A percentile compares a stretch with the other conserved stretches of the same genome.
phyloP scores from a whole-genome alignment of 306 rosid genomes.

The Inga leiocalycina region DNA sequence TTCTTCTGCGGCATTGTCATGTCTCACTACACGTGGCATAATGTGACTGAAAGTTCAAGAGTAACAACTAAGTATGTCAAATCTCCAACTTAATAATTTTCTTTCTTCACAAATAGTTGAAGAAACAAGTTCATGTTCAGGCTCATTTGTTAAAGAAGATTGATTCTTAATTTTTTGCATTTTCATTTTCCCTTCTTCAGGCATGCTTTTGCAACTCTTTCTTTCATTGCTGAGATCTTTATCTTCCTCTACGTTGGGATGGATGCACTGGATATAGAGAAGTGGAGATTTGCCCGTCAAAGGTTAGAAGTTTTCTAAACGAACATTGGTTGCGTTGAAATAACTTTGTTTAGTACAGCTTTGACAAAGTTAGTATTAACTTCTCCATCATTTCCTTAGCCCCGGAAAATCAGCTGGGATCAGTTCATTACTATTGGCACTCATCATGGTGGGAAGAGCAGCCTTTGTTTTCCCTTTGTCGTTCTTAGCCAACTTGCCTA shows the following conservation, averaged over 20 bases:
- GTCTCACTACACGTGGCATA: constrained; percentile 99
- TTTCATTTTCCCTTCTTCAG: constrained; percentile 48
- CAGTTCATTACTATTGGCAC: constrained; percentile 82
- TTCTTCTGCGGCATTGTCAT: constrained; percentile 98
- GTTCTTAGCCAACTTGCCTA: constrained; percentile 78
- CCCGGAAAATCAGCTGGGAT: constrained; percentile 83
- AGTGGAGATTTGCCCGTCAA: constrained; percentile 82
- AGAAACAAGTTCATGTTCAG: constrained; percentile 14
- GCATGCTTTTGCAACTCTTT: constrained; percentile 91
- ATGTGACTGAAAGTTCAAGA: constrained; percentile 94
- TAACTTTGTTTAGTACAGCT: background rate
- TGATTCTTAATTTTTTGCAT: constrained; percentile 3
- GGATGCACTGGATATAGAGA: constrained; percentile 96
- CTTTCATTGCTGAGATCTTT: constrained; percentile 88
- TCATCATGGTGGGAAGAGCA: constrained; percentile 91
- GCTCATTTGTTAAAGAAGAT: background rate
- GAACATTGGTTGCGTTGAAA: constrained; percentile 11
- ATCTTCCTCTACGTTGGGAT: constrained; percentile 97
- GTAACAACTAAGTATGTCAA: constrained; percentile 89
- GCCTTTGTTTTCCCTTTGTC: constrained; percentile 92
- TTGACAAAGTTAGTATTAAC: constrained; percentile 31
- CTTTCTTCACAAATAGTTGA: constrained; percentile 7
- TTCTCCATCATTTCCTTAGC: constrained; percentile 43
- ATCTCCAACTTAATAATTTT: background rate
- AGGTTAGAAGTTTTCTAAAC: constrained; percentile 59